phyloP scores from a whole-genome alignment of 371 early-diverging fungal genomes.

The Nematocida sp. region DNA sequence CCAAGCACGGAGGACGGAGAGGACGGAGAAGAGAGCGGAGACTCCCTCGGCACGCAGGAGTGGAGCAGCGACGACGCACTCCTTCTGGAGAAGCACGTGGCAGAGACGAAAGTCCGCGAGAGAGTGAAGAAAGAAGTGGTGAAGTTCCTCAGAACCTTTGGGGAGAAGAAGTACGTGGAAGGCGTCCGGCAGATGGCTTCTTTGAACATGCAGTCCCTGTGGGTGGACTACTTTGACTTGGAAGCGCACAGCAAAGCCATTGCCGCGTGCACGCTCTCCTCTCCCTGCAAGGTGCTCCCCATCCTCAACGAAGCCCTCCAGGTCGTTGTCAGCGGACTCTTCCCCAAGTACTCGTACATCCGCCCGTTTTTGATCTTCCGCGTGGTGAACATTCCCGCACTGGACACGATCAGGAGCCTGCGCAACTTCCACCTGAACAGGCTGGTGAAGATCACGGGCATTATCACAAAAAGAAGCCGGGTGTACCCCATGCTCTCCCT shows the following conservation, averaged over 20 bases:
- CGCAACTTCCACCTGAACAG: constrained; percentile 78
- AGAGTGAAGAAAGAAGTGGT: constrained; percentile 43
- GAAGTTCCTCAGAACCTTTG: constrained; percentile 49
- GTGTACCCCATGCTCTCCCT: constrained; percentile 91
- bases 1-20: not conserved
- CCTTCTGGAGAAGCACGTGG: constrained; percentile 40
- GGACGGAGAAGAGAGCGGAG: not conserved
- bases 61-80: not conserved
- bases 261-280: constrained; percentile 10
- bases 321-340: constrained; percentile 75
- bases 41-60: not conserved
- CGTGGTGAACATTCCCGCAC: constrained; percentile 77
- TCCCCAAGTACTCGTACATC: constrained; percentile 81
- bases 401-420: constrained; percentile 77
- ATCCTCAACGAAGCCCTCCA: constrained; percentile 84
- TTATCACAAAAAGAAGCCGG: constrained; percentile 83
- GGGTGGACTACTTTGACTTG: constrained; percentile 60
- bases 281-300: constrained; percentile 53
- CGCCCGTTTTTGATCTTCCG: constrained; percentile 80
- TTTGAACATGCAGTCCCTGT: constrained; percentile 58
- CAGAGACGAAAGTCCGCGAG: constrained; percentile 13
- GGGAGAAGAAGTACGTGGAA: constrained; percentile 57
- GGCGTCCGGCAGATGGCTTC: constrained; percentile 62
- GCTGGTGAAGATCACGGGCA: constrained; percentile 82
- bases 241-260: constrained; percentile 27